phyloP scores from a whole-genome alignment of 257 asterid genomes.

The Gentiana dahurica region DNA sequence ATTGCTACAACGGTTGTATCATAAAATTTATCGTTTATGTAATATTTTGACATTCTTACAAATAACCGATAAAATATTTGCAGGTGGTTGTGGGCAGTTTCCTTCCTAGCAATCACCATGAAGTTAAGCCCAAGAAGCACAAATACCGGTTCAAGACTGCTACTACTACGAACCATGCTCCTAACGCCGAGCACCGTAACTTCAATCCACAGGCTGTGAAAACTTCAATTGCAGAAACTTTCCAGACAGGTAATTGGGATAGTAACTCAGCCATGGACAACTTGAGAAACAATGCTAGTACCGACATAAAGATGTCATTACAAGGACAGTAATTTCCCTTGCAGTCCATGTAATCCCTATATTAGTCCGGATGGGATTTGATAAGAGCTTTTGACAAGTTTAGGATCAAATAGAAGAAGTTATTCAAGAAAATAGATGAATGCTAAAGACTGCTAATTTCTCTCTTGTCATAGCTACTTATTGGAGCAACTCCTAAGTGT shows the following conservation, averaged over 20 bases:
- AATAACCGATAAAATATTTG: slow-evolving; percentile 2
- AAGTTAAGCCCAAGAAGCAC: slow-evolving; percentile 59
- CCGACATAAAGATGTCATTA: slow-evolving; percentile 65
- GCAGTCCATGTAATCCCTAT: too few relatives aligned
- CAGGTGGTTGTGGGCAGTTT: slow-evolving; percentile 82
- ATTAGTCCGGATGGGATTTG: background rate
- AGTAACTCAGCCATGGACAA: slow-evolving; percentile 27
- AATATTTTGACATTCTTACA: background rate
- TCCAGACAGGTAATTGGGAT: slow-evolving; percentile 35
- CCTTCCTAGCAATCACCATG: slow-evolving; percentile 44
- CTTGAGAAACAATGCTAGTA: slow-evolving; percentile 31
- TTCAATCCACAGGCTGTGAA: slow-evolving; percentile 16
- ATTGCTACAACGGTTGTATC: background rate
- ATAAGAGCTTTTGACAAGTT: background rate
- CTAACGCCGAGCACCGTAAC: slow-evolving; percentile 24
- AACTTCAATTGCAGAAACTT: slow-evolving; percentile 7
- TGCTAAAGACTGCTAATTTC: background rate
- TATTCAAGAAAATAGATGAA: background rate
- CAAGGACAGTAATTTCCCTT: slow-evolving; percentile 26
- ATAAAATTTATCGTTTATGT: background rate
- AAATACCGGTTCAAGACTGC: slow-evolving; percentile 24
- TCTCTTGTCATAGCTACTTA: too few relatives aligned
- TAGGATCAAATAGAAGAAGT: slow-evolving; percentile 1
- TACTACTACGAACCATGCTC: slow-evolving; percentile 15
- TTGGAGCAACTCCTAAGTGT: too few relatives aligned